A percentile compares a stretch with the other conserved stretches of the same genome.
Evolutionary conservation across 129 eudicot species (phyloP).

Genomic region (Flaveria trinervia): DNA sequence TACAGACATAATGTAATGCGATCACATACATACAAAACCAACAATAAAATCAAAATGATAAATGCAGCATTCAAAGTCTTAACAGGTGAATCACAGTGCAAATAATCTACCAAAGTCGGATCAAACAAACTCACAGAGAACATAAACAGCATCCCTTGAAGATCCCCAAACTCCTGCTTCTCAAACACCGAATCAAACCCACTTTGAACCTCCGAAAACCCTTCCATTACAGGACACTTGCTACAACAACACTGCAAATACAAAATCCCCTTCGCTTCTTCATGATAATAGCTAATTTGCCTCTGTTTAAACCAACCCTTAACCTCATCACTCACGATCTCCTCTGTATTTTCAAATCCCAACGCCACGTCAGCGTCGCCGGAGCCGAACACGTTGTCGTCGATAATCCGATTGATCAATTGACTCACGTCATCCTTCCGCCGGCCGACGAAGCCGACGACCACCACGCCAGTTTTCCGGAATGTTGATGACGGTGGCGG

Average conservation of each 20-base stretch:
- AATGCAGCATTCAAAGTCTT: too few relatives aligned
- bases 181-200: constrained; percentile 63
- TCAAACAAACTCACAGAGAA: constrained; percentile 64
- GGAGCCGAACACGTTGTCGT: constrained; percentile 76
- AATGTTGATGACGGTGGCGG: constrained; percentile 32
- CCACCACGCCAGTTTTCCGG: constrained; percentile 61
- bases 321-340: constrained; percentile 48
- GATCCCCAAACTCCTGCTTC: constrained; percentile 70
- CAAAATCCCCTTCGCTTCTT: constrained; percentile 62
- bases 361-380: constrained; percentile 53
- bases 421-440: constrained; percentile 57
- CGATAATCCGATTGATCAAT: constrained; percentile 71
- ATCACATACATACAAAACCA: background rate
- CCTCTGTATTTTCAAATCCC: constrained; percentile 38
- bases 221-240: constrained; percentile 47
- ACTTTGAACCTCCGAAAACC: constrained; percentile 22
- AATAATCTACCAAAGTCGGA: background rate
- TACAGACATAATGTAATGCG: too few relatives aligned
- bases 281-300: constrained; percentile 59
- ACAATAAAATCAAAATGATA: background rate
- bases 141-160: constrained; percentile 88
- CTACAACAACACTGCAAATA: constrained; percentile 58
- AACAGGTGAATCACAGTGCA: background rate
- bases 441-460: constrained; percentile 77
- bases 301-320: constrained; percentile 57